Evolutionary conservation across 2,329 filamentous ascomycete genomes (phyloP), one percentile per base, ranked within the genome.

Genomic region (Pezicula carpinea): DNA sequence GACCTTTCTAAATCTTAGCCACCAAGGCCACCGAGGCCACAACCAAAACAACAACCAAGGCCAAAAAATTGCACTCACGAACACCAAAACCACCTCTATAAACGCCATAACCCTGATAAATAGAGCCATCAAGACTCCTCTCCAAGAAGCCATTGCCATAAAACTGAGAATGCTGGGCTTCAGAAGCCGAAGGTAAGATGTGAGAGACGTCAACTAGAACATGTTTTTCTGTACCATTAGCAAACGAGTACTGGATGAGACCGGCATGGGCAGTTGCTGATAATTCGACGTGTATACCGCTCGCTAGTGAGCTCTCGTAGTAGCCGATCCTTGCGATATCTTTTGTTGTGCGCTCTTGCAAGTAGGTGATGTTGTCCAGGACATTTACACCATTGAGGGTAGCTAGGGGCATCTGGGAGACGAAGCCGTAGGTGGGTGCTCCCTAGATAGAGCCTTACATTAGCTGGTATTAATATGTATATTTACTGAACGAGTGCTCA

Each of bases 401-500:
- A 1, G 63, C 64, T 11, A 76, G 60, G 0, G 72, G 74, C 59
- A 76, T 66, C 49, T 76, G 73, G 1, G 72, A 65, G 21, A 76
- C 70, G 5, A 80, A 67, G 0, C 78, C 79, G 48, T 82, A 82
- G 45, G 79, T 82, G 0, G 78, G 75, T 6, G 73, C 73, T 1
- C 79, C 79, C 26, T 29, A 11, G 6, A n/a, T n/a, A n/a, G n/a
- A n/a, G n/a, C n/a, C n/a, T n/a, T 29, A 10, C 13, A 5, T 23
- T 23, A 5, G 5, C 8, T 23, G 22, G 26, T 29, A 29, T 29
- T 29, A n/a, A n/a, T n/a, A n/a, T n/a, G n/a, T n/a, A n/a, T n/a
- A n/a, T n/a, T n/a, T n/a, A n/a, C n/a, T n/a, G 26, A 29, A 11
- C 4, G 3, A 29, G 26, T 5, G 13, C 26, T 29, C 6, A 29